phyloP scores from a whole-genome alignment of 768 basidiomycete species.

The Amanita jacksonii region DNA sequence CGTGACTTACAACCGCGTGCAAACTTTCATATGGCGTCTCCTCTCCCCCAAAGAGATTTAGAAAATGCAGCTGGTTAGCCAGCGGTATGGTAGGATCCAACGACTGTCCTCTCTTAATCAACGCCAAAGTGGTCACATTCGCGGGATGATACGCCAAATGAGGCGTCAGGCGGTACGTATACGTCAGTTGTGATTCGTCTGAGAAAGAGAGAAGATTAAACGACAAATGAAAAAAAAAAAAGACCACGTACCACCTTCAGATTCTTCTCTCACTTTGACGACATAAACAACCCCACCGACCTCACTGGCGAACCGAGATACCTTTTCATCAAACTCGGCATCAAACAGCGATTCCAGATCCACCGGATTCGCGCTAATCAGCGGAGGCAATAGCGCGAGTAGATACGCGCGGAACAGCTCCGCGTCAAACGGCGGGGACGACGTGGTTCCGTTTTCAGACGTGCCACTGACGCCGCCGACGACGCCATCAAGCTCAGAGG shows the following conservation, averaged over 20 bases:
- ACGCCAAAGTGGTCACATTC: constrained; percentile 78
- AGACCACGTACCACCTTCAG: too few species aligned
- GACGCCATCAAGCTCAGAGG: constrained; percentile 1
- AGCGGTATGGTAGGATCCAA: constrained; percentile 78
- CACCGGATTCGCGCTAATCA: constrained; percentile 59
- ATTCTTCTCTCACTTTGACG: constrained; percentile 66
- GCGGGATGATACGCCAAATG: constrained; percentile 74
- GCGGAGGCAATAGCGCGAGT: constrained; percentile 62
- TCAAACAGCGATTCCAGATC: constrained; percentile 67
- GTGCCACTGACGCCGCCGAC: background rate
- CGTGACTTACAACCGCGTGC: constrained; percentile 90
- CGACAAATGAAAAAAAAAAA: constrained; percentile 9
- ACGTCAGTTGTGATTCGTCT: constrained; percentile 62
- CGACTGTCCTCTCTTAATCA: constrained; percentile 86
- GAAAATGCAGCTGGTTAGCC: constrained; percentile 78
- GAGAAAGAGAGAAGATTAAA: too few species aligned
- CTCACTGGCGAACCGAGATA: constrained; percentile 67
- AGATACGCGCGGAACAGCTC: constrained; percentile 65
- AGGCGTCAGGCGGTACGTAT: constrained; percentile 58
- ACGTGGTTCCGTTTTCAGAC: constrained; percentile 1
- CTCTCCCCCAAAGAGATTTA: constrained; percentile 85
- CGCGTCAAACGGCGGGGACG: constrained; percentile 48
- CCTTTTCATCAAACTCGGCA: constrained; percentile 65
- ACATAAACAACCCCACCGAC: constrained; percentile 74
- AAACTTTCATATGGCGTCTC: constrained; percentile 92